These are phyloP conservation scores for Leptographium procerum DNA, from an alignment of 2,329 filamentous ascomycete genomes.

Conservation along the genomic window DNA sequence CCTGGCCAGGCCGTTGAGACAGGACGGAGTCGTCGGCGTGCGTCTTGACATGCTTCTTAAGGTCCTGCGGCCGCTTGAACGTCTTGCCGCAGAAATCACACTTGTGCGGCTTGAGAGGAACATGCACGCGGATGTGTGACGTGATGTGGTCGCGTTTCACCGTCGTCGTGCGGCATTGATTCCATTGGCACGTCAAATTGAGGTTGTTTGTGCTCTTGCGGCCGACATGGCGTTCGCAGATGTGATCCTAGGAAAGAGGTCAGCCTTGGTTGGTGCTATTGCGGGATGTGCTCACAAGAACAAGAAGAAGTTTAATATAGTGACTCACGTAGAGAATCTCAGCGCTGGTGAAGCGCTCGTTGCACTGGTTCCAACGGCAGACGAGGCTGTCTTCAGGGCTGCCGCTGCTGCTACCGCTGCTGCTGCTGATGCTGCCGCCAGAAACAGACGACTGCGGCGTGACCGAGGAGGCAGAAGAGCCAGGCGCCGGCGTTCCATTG, in stretches of 20 bases:
- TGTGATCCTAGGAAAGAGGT: conserved; percentile 61
- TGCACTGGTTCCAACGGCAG: conserved; percentile 50
- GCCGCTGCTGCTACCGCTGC: background rate
- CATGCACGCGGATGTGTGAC: conserved; percentile 95
- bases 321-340: conserved; percentile 49
- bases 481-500: conserved; percentile 40
- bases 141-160: conserved; percentile 99
- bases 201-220: conserved; percentile 99
- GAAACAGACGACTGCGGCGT: conserved; percentile 22
- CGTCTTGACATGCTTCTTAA: conserved; percentile 99
- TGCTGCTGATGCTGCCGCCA: background rate
- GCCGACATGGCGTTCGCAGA: conserved; percentile 95
- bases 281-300: too few species aligned
- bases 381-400: conserved; percentile 39
- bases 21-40: conserved; percentile 89
- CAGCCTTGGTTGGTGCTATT: too few species aligned
- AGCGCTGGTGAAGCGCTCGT: conserved; percentile 44
- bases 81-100: conserved; percentile 98
- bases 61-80: conserved; percentile 96
- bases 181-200: conserved; percentile 95
- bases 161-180: conserved; percentile 86
- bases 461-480: conserved; percentile 28
- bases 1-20: conserved; percentile 35
- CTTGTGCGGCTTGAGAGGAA: conserved; percentile 98
- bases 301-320: too few species aligned